phyloP scores from a whole-genome alignment of 768 basidiomycete genomes.

The Tricholoma sp. region DNA sequence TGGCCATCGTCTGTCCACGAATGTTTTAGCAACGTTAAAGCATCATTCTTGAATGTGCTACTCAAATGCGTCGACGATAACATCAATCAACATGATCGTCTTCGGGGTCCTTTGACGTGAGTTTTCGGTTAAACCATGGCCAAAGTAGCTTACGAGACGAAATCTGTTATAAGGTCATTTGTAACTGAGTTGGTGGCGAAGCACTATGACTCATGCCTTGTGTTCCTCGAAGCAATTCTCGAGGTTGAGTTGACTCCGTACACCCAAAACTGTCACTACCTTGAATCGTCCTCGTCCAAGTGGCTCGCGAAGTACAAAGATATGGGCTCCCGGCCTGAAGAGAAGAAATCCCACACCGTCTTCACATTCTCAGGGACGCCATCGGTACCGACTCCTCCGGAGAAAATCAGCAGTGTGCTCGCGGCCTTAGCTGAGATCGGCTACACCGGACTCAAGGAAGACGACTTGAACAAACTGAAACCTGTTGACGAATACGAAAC shows the following conservation, averaged over 20 bases:
- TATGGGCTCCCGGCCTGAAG: slow-evolving; percentile 15
- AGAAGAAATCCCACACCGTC: background rate
- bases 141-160: no score
- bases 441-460: slow-evolving; percentile 20
- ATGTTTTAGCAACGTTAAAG: slow-evolving; percentile 22
- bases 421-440: slow-evolving; percentile 24
- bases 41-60: background rate
- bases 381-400: background rate
- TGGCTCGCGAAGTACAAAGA: slow-evolving; percentile 33
- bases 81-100: background rate
- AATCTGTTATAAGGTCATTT: slow-evolving; percentile 9
- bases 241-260: slow-evolving; percentile 32
- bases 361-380: background rate
- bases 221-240: slow-evolving; percentile 25
- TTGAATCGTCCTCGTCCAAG: slow-evolving; percentile 26
- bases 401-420: slow-evolving; percentile 20
- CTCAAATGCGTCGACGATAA: background rate
- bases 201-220: slow-evolving; percentile 16
- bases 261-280: slow-evolving; percentile 40
- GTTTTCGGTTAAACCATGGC: background rate
- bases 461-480: slow-evolving; percentile 28
- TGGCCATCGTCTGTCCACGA: slow-evolving; percentile 23
- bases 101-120: background rate
- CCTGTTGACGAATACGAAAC: slow-evolving; percentile 33
- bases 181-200: slow-evolving; percentile 17